phyloP scores from a whole-genome alignment of 176 grass and related monocot species.

The Elymus sibiricus region DNA sequence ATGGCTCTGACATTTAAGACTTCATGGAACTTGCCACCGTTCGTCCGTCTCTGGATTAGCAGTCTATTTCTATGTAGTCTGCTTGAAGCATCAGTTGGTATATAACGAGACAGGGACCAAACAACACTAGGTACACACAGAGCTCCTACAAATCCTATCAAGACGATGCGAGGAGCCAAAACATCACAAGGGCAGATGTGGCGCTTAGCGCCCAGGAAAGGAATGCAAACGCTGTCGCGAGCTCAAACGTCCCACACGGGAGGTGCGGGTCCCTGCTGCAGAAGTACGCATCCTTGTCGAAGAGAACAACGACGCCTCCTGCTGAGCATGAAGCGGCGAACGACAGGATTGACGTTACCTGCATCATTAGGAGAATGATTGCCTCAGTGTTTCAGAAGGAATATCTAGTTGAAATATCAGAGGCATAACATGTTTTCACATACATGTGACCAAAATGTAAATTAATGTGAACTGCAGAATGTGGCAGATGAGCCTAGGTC shows the following conservation, averaged over 20 bases:
- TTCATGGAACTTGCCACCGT: neutral
- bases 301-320: constrained; percentile 70
- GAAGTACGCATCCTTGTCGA: constrained; percentile 58
- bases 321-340: constrained; percentile 83
- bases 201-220: constrained; percentile 65
- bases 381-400: neutral
- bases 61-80: neutral
- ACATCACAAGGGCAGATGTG: constrained; percentile 67
- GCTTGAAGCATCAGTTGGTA: neutral
- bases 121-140: constrained; percentile 30
- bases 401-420: neutral
- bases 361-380: constrained; percentile 11
- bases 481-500: neutral
- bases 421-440: neutral
- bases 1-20: neutral
- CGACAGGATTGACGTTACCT: constrained; percentile 77
- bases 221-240: constrained; percentile 78
- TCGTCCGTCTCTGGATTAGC: neutral
- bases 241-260: constrained; percentile 60
- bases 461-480: neutral
- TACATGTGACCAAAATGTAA: neutral
- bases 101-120: constrained; percentile 21
- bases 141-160: constrained; percentile 47
- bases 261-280: constrained; percentile 56
- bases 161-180: constrained; percentile 73